A percentile compares a stretch with the other conserved stretches of the same genome.
Conservation (phyloP, 2,329 filamentous ascomycete species). For the Sarocladiaceae sp. region DNA sequence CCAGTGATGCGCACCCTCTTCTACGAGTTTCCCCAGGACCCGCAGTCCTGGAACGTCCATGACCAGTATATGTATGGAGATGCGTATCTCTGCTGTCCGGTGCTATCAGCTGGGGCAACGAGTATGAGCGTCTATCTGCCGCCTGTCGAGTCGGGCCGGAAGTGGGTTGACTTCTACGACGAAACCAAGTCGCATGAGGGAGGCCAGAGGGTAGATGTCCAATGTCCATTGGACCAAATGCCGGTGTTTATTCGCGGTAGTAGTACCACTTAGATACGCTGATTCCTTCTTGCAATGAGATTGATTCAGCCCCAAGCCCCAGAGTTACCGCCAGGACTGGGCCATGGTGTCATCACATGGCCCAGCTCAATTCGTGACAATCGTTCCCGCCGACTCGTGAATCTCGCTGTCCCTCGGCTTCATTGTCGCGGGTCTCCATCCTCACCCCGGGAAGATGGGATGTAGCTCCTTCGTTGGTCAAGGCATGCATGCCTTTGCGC, state of each 20-base stretch:
- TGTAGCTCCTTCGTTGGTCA: too few relatives aligned
- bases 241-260: constrained; percentile 12
- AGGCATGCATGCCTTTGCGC: too few relatives aligned
- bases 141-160: not conserved
- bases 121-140: constrained; percentile 48
- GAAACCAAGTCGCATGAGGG: constrained; percentile 9
- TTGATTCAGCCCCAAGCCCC: not conserved
- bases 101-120: constrained; percentile 41
- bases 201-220: constrained; percentile 12
- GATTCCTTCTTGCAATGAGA: not conserved
- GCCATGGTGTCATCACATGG: too few relatives aligned
- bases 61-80: constrained; percentile 59
- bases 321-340: too few relatives aligned
- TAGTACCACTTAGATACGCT: not conserved
- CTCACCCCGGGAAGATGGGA: too few relatives aligned
- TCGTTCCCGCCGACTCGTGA: too few relatives aligned
- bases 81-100: constrained; percentile 52
- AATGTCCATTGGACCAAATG: constrained; percentile 15
- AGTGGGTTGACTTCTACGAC: constrained; percentile 3
- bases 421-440: too few relatives aligned
- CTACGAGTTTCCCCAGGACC: constrained; percentile 55
- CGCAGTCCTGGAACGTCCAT: constrained; percentile 47
- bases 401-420: too few relatives aligned
- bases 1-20: constrained; percentile 59
- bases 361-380: too few relatives aligned